Percentiles rank a stretch among this genome's conserved stretches.
Conservation (phyloP, 257 asterid genomes). For the Scutellaria barbata region DNA sequence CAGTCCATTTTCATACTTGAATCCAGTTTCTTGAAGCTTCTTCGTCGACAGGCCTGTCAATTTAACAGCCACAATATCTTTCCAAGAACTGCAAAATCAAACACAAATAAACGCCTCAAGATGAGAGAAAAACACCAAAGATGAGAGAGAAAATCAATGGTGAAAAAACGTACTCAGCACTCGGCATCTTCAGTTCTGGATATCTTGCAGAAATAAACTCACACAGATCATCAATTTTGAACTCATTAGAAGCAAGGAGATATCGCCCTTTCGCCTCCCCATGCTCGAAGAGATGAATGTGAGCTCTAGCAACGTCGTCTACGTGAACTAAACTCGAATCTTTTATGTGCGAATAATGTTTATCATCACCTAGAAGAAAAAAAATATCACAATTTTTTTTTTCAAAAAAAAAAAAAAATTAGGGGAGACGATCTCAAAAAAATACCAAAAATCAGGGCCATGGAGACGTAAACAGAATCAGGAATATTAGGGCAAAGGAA, state of each 20-base stretch:
- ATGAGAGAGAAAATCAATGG: neutral
- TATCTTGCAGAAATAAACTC: conserved; percentile 47
- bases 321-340: conserved; percentile 47
- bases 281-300: conserved; percentile 55
- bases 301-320: conserved; percentile 67
- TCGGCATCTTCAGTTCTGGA: conserved; percentile 55
- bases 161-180: conserved; percentile 45
- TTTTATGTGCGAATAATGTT: conserved; percentile 15
- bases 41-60: conserved; percentile 48
- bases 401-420: neutral
- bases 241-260: conserved; percentile 46
- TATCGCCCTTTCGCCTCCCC: conserved; percentile 61
- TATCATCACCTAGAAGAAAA: conserved; percentile 37
- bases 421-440: neutral
- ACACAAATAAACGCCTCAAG: neutral
- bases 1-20: conserved; percentile 54
- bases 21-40: conserved; percentile 56
- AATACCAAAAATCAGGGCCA: conserved; percentile 56
- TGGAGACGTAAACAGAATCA: conserved; percentile 42
- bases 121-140: neutral
- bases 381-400: neutral
- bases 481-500: conserved; percentile 56
- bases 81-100: conserved; percentile 42
- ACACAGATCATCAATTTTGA: conserved; percentile 36
- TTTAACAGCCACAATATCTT: conserved; percentile 40